phyloP scores from a whole-genome alignment of 805 yeast genomes.

The Jamesozyma jinghongensis region DNA sequence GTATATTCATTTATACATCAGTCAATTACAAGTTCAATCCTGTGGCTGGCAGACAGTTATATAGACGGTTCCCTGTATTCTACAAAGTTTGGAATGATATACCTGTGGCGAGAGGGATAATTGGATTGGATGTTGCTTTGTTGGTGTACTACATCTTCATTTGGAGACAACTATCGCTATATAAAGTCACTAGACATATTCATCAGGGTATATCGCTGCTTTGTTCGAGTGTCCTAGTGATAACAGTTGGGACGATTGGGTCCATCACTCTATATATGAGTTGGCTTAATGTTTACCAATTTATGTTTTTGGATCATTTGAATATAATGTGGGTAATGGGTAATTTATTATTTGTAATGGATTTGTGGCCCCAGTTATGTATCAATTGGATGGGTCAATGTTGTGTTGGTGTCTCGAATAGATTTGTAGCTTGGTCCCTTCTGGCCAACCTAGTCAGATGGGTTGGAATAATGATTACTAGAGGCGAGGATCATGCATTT shows the following conservation, averaged over 20 bases:
- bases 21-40: conserved; percentile 21
- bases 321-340: conserved; percentile 35
- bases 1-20: conserved; percentile 17
- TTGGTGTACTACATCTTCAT: conserved; percentile 12
- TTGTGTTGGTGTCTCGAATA: conserved; percentile 26
- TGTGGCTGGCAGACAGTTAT: conserved; percentile 19
- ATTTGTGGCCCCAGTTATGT: conserved; percentile 35
- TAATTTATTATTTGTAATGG: conserved; percentile 19
- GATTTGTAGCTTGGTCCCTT: conserved; percentile 11
- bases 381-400: conserved; percentile 33
- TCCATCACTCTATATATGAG: background rate
- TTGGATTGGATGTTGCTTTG: conserved; percentile 14
- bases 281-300: conserved; percentile 2
- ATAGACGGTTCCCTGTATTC: conserved; percentile 31
- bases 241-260: conserved; percentile 7
- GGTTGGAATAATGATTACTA: conserved; percentile 1
- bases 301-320: conserved; percentile 31
- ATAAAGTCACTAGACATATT: conserved; percentile 28
- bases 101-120: conserved; percentile 18
- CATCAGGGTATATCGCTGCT: conserved; percentile 32
- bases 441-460: conserved; percentile 4
- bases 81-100: conserved; percentile 9
- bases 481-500: conserved; percentile 4
- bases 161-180: conserved; percentile 23
- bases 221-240: conserved; percentile 5